Percentiles rank a stretch among this genome's conserved stretches.
Evolutionary conservation across 208 protist genomes (phyloP).

Genomic region (Angomonas ambiguus): DNA sequence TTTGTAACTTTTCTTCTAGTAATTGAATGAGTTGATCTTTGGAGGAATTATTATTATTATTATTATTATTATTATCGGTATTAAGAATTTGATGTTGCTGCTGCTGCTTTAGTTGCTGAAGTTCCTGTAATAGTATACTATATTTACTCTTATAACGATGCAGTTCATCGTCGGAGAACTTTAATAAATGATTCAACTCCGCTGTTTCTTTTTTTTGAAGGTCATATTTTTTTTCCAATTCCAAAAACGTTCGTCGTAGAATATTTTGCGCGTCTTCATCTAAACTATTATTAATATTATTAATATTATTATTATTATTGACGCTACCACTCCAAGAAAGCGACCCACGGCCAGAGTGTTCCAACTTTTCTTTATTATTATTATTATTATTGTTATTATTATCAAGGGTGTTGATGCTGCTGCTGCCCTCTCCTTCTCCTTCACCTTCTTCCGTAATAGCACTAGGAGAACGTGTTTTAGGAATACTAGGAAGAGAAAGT

Average conservation of each 20-base stretch:
- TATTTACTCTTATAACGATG: neutral
- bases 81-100: no score
- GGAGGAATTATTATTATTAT: neutral
- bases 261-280: neutral
- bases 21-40: neutral
- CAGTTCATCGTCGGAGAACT: neutral
- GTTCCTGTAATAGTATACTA: neutral
- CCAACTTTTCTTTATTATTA: neutral
- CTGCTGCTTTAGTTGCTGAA: no score
- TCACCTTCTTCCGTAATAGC: no score
- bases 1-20: neutral
- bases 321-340: neutral
- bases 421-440: neutral
- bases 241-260: neutral
- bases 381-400: constrained; percentile 2
- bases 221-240: neutral
- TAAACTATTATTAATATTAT: neutral
- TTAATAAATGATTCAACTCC: neutral
- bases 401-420: neutral
- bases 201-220: neutral
- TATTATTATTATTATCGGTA: neutral
- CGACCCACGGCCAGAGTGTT: neutral
- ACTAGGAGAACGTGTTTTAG: neutral
- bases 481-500: neutral
- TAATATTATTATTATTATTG: constrained; percentile 1